Evolutionary conservation across 1,284 basidiomycete genomes (phyloP).

Genomic region (Pascua sp.): DNA sequence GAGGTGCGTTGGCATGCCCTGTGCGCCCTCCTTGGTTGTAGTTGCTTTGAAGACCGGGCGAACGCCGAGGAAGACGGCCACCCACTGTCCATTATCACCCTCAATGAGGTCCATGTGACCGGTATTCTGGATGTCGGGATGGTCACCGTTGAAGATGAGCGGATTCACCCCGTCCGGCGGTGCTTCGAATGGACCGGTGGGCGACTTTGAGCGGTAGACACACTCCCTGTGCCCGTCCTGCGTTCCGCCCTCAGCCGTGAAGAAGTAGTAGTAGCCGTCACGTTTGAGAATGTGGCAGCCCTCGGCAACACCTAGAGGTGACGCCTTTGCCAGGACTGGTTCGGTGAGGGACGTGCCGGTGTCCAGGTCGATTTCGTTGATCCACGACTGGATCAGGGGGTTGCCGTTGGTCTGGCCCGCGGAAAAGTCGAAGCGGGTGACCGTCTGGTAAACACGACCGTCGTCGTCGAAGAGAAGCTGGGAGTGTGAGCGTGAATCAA

Average conservation of each 20-base stretch:
- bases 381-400: not conserved
- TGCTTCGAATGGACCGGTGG: conserved; percentile 13
- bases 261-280: conserved; percentile 29
- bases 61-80: conserved; percentile 26
- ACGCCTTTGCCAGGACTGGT: conserved; percentile 1
- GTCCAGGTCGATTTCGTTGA: conserved; percentile 11
- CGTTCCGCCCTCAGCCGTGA: conserved; percentile 38
- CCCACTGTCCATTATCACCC: conserved; percentile 23
- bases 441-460: not conserved
- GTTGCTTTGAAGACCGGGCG: conserved; percentile 3
- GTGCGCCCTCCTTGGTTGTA: not conserved
- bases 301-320: conserved; percentile 21
- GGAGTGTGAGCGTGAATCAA: not conserved
- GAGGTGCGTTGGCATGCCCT: conserved; percentile 8
- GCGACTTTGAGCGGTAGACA: conserved; percentile 19
- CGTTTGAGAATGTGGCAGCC: conserved; percentile 30
- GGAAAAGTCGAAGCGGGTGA: not conserved
- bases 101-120: conserved; percentile 33
- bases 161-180: conserved; percentile 21
- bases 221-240: conserved; percentile 24
- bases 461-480: conserved; percentile 27
- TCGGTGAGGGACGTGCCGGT: not conserved
- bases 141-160: conserved; percentile 23
- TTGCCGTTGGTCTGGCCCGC: not conserved
- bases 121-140: conserved; percentile 19